Evolutionary conservation across 768 basidiomycete species (phyloP).

Genomic region (Strobilomyces echinocephalus): DNA sequence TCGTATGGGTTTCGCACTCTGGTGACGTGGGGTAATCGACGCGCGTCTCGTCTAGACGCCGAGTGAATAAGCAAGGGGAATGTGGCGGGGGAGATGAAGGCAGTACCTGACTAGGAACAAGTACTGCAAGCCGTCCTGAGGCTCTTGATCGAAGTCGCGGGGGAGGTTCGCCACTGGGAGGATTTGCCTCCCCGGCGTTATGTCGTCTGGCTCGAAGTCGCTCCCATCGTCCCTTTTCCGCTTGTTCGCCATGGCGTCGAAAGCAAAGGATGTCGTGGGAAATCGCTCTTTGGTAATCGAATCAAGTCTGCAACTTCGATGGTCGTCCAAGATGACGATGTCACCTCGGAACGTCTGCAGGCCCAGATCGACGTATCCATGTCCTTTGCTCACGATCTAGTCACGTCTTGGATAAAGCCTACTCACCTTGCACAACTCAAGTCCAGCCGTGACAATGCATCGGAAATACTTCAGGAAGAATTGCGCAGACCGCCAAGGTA

Average conservation of each 20-base stretch:
- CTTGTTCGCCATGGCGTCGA: conserved; percentile 35
- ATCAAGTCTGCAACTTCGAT: conserved; percentile 11
- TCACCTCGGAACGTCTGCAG: conserved; percentile 66
- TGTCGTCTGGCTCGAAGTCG: conserved; percentile 55
- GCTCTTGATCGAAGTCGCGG: conserved; percentile 51
- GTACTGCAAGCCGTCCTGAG: conserved; percentile 68
- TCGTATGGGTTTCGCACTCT: conserved; percentile 70
- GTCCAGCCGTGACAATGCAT: conserved; percentile 30
- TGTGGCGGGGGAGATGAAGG: background rate
- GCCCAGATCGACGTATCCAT: conserved; percentile 81
- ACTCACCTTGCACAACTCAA: conserved; percentile 30
- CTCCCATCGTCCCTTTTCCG: conserved; percentile 51
- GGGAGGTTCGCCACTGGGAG: conserved; percentile 78
- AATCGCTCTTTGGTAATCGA: conserved; percentile 1
- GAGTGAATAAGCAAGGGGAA: conserved; percentile 6
- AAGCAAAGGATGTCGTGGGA: conserved; percentile 16
- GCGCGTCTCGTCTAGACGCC: conserved; percentile 61
- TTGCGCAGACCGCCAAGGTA: conserved; percentile 50
- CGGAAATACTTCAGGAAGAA: conserved; percentile 55
- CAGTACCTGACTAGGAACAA: conserved; percentile 70
- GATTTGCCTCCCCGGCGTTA: conserved; percentile 61
- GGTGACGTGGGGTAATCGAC: conserved; percentile 58
- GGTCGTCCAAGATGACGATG: conserved; percentile 48
- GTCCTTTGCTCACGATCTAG: conserved; percentile 68
- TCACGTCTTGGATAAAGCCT: conserved; percentile 74